Base-by-base conservation (phyloP, 1,139 yeast genomes). In the Geotrichum klebahnii region DNA sequence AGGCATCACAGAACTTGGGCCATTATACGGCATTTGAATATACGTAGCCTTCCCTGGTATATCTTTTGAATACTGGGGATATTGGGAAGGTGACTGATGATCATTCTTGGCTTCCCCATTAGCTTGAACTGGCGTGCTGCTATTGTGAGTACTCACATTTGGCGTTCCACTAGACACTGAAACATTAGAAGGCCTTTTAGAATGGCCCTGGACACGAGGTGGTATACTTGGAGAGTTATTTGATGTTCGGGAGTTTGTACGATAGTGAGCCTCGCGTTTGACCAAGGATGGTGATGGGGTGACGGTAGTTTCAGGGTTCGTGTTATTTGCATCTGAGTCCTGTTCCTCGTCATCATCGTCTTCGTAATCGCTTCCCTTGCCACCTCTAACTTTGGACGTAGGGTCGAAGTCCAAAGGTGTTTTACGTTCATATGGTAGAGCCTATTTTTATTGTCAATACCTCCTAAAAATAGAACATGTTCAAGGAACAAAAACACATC, bases 351-450 rank as follows among this genome's bases (percentile, higher is more conserved):
- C 57, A 5, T 55, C 61, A 34, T 54, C 59, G 34, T 57, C 59
- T 22, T 52, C 55, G 29, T 54, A 60, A 16, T 54, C 55, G 33
- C 51, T 47, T n/a, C 29, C 32, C 22, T 45, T 38, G 12, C 28
- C 56, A 12, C 46, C 50, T 37, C 53, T 44, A 49, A 53, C 39
- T 44, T 58, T 55, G 23, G 54, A 49, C 9, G 35, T 42, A 20
- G 52, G 53, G 44, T 57, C 60, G 38, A 56, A 63, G 54, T 63
- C 67, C 10, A 51, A 50, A 8, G 65, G 63, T 33, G 61, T 60
- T 54, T 63, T 64, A 19, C 58, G 47, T 50, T 67, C 70, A 44
- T 65, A 63, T 5, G 69, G 66, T 20, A 59, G 54, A 1, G 64
- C 47, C 66, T 61, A 54, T 24, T 46, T 42, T 39, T 34, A 41